phyloP scores from a whole-genome alignment of 208 protist genomes.

The Wallacemonas sp. region DNA sequence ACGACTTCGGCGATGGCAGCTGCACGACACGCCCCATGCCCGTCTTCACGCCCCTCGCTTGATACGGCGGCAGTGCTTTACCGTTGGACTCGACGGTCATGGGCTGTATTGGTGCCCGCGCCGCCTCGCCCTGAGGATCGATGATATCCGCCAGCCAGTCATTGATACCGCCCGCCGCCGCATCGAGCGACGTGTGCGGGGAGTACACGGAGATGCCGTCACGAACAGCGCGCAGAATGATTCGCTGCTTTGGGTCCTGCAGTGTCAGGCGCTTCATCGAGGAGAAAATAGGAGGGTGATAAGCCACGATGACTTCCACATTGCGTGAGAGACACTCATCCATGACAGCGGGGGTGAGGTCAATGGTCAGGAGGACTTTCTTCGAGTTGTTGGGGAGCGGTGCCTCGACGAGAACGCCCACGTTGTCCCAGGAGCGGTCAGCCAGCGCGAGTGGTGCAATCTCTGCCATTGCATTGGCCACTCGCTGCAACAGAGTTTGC shows the following conservation, averaged over 20 bases:
- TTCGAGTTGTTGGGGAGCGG: constrained; percentile 42
- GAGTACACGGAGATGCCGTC: constrained; percentile 89
- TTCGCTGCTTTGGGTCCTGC: constrained; percentile 63
- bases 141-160: constrained; percentile 89
- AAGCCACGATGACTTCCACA: constrained; percentile 83
- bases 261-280: constrained; percentile 80
- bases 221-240: constrained; percentile 60
- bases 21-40: constrained; percentile 69
- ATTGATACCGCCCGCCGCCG: constrained; percentile 82
- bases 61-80: constrained; percentile 1
- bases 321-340: constrained; percentile 74
- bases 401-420: constrained; percentile 91
- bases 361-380: constrained; percentile 86
- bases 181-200: constrained; percentile 92
- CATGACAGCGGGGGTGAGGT: constrained; percentile 89
- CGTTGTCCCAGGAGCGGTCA: constrained; percentile 93
- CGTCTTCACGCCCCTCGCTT: constrained; percentile 11
- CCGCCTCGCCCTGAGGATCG: constrained; percentile 13
- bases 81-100: constrained; percentile 25
- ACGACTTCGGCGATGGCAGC: constrained; percentile 31
- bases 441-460: constrained; percentile 87
- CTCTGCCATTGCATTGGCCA: constrained; percentile 65
- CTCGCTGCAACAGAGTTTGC: constrained; percentile 15
- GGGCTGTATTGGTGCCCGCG: constrained; percentile 40
- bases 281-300: constrained; percentile 91